Percentiles rank a stretch among this genome's conserved stretches.
These are phyloP conservation scores for Vitis hybrid DNA, from an alignment of 177 flowering plant genomes.

Conservation along the genomic window DNA sequence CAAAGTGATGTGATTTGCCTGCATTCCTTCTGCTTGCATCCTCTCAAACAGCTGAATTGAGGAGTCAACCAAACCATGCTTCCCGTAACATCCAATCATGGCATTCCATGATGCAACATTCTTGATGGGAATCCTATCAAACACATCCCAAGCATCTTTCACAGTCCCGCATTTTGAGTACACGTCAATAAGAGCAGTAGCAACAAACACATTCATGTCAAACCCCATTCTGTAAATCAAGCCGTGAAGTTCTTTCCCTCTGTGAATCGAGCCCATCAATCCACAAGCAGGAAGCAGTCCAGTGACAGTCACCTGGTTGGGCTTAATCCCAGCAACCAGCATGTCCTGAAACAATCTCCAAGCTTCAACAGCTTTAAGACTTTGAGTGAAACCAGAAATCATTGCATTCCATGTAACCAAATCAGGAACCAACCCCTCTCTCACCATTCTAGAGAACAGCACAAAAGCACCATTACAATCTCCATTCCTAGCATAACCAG, in stretches of 20 bases:
- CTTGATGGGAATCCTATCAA: constrained; percentile 31
- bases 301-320: constrained; percentile 57
- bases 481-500: constrained; percentile 55
- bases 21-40: constrained; percentile 46
- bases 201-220: constrained; percentile 42
- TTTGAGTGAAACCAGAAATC: constrained; percentile 55
- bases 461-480: constrained; percentile 38
- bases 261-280: constrained; percentile 31
- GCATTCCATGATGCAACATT: constrained; percentile 69
- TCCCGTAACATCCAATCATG: constrained; percentile 77
- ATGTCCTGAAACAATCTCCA: constrained; percentile 43
- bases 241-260: constrained; percentile 59
- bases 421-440: constrained; percentile 52
- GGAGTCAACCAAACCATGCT: constrained; percentile 50
- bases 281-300: constrained; percentile 72
- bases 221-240: constrained; percentile 43
- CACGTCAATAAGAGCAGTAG: constrained; percentile 70
- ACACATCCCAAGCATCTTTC: constrained; percentile 44
- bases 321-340: constrained; percentile 46
- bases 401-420: constrained; percentile 72
- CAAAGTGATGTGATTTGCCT: constrained; percentile 55
- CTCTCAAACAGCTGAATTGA: constrained; percentile 53
- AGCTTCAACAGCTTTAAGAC: constrained; percentile 38
- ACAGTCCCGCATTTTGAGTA: constrained; percentile 66
- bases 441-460: constrained; percentile 43